Percentiles rank a stretch among this genome's conserved stretches.
These are phyloP conservation scores for Solanum etuberosum DNA, from an alignment of 257 asterid genomes.

Conservation along the genomic window DNA sequence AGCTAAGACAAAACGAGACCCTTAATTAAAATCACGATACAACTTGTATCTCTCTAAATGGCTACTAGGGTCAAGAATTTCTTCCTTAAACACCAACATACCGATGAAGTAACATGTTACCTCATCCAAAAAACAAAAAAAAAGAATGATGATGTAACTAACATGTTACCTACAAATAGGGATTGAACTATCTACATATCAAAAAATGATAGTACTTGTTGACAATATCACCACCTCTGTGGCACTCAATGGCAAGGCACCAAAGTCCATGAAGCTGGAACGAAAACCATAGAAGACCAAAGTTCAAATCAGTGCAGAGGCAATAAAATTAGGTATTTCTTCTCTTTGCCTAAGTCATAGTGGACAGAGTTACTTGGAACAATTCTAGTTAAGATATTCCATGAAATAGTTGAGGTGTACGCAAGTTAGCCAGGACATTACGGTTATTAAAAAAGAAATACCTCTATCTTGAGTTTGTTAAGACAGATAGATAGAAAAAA, in stretches of 20 bases:
- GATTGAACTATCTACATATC: background rate
- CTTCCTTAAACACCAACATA: background rate
- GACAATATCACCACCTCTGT: background rate
- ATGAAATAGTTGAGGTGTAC: background rate
- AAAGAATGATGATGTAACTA: background rate
- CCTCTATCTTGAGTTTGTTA: background rate
- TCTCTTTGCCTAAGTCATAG: background rate
- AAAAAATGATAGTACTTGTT: background rate
- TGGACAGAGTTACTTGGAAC: background rate
- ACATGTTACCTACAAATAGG: background rate
- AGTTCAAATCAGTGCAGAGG: background rate
- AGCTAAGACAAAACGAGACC: background rate
- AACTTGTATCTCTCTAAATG: background rate
- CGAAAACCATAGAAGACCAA: background rate
- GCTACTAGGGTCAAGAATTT: background rate
- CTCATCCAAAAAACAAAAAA: background rate
- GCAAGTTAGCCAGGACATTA: background rate
- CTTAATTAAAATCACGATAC: background rate
- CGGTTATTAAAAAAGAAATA: background rate
- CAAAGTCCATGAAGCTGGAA: background rate
- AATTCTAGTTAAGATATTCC: background rate
- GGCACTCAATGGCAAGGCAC: background rate
- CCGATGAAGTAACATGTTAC: background rate
- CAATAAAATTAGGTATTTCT: background rate
- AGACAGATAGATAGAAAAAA: background rate